Evolutionary conservation across 768 basidiomycete genomes (phyloP), one percentile per base, ranked within the genome.

Genomic region (Suillus lakei): DNA sequence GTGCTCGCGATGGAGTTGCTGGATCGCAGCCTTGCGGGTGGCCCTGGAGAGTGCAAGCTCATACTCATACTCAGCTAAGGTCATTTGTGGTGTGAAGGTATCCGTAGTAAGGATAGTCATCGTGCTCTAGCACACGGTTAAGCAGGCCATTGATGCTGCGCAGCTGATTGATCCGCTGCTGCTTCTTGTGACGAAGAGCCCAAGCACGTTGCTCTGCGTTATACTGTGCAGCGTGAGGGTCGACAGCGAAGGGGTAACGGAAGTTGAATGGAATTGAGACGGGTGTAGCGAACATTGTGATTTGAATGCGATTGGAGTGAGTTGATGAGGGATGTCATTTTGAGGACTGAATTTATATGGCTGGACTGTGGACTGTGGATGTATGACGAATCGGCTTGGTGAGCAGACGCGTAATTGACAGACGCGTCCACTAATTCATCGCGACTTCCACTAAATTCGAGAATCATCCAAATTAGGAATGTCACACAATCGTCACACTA

Each of bases 211-310:
- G 72, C 38, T n/a, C n/a, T n/a, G n/a, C n/a, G n/a, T n/a, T n/a
- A n/a, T n/a, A n/a, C n/a, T 73, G 68, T 9, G 79, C 78, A 28
- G 81, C 4, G 34, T 48, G 44, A 36, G 26, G 36, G 12, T 60
- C 55, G 15, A 6, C 6, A 34, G 34, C 34, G 4, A 32, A 32
- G 16, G 18, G n/a, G n/a, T n/a, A n/a, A n/a, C n/a, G n/a, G n/a
- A n/a, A n/a, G n/a, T n/a, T n/a, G n/a, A n/a, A n/a, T n/a, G n/a
- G n/a, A n/a, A n/a, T n/a, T n/a, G n/a, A 32, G 46, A 56, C 8
- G 30, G 44, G 44, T n/a, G 44, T 23, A 53, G 51, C 28, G 28
- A 53, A 64, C 68, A 68, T 68, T 39, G 51, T 67, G 34, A 39
- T 16, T 43, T 64, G 59, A 54, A 54, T 6, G 13, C 10, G 13